Evolutionary conservation across 75 land plant species (phyloP).

Genomic region (Pinus taeda): DNA sequence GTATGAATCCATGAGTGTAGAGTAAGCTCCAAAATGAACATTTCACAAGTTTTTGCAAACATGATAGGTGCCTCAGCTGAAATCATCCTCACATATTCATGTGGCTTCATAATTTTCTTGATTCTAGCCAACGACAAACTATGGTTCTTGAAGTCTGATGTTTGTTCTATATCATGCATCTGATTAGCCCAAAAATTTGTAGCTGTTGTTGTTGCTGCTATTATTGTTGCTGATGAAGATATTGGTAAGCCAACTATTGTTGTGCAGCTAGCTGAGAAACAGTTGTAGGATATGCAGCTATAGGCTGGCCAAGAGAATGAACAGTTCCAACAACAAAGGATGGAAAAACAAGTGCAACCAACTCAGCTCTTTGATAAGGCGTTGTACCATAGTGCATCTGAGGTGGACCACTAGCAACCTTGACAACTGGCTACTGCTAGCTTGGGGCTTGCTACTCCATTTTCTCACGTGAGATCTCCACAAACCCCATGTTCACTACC

Average conservation of each 20-base stretch:
- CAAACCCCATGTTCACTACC: neutral
- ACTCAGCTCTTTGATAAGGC: constrained; percentile 35
- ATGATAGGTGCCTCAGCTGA: constrained; percentile 83
- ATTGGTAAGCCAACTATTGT: constrained; percentile 57
- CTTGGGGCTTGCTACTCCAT: constrained; percentile 37
- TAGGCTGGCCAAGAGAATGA: constrained; percentile 28
- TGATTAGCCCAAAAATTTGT: constrained; percentile 67
- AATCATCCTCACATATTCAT: constrained; percentile 82
- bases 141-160: constrained; percentile 75
- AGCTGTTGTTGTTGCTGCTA: constrained; percentile 76
- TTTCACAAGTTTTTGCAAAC: constrained; percentile 82
- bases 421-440: constrained; percentile 26
- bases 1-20: constrained; percentile 84
- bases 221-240: constrained; percentile 71
- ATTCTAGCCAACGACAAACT: constrained; percentile 76
- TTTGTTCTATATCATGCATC: constrained; percentile 69
- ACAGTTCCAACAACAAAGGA: constrained; percentile 17
- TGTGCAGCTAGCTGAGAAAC: constrained; percentile 32
- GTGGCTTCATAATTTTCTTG: constrained; percentile 86
- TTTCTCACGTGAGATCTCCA: neutral
- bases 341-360: constrained; percentile 30
- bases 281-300: constrained; percentile 16
- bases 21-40: constrained; percentile 74
- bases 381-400: constrained; percentile 37
- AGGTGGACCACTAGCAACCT: constrained; percentile 28